These are phyloP conservation scores for Aspergillus melleus DNA, from an alignment of 2,329 filamentous ascomycete species.

Conservation along the genomic window DNA sequence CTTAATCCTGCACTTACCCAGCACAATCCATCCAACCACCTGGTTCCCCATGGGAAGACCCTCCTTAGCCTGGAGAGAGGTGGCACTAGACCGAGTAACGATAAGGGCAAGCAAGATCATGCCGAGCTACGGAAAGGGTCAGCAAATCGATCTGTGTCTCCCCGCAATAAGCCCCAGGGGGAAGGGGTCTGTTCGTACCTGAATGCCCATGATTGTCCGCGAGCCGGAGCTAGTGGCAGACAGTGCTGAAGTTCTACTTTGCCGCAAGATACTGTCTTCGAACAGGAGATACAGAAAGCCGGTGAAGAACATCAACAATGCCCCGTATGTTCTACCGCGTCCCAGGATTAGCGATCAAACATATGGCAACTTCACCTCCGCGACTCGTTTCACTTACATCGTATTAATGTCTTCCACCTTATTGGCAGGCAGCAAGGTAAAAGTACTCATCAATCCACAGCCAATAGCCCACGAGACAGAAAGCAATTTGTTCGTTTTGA, in stretches of 20 bases:
- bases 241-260: slow-evolving; percentile 34
- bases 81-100: slow-evolving; percentile 82
- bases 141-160: neutral
- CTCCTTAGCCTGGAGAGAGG: slow-evolving; percentile 78
- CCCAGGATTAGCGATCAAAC: slow-evolving; percentile 4
- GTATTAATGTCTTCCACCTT: slow-evolving; percentile 76
- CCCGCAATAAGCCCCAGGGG: neutral
- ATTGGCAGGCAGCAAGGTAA: slow-evolving; percentile 83
- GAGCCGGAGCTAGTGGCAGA: slow-evolving; percentile 32
- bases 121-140: slow-evolving; percentile 57
- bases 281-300: slow-evolving; percentile 78
- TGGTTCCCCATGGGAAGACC: slow-evolving; percentile 88
- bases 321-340: slow-evolving; percentile 65
- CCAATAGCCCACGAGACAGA: slow-evolving; percentile 71
- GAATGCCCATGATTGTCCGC: slow-evolving; percentile 47
- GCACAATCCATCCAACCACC: slow-evolving; percentile 76
- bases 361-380: neutral
- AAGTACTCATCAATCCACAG: slow-evolving; percentile 81
- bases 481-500: slow-evolving; percentile 65
- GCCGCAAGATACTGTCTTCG: slow-evolving; percentile 63
- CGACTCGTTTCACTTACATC: slow-evolving; percentile 60
- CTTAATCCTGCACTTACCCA: slow-evolving; percentile 55
- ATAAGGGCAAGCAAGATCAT: slow-evolving; percentile 77
- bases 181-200: slow-evolving; percentile 32
- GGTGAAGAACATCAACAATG: slow-evolving; percentile 71